These are phyloP conservation scores for Clarireedia sp. DNA, from an alignment of 2,329 filamentous ascomycete species.

Conservation along the genomic window DNA sequence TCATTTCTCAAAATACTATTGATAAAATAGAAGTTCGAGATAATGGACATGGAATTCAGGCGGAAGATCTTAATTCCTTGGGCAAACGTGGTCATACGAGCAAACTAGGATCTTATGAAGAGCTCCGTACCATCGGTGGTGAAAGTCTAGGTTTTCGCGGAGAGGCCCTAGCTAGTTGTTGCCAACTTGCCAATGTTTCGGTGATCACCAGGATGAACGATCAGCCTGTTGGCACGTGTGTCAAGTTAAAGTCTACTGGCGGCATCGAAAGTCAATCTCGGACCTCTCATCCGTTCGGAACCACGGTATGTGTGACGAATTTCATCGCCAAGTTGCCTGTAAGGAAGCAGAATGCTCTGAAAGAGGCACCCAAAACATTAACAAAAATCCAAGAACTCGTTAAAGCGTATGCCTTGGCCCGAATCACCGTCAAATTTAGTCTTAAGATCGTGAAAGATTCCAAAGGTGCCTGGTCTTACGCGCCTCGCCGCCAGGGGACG, in stretches of 20 bases:
- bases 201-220: conserved; percentile 56
- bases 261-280: conserved; percentile 34
- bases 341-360: conserved; percentile 49
- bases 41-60: conserved; percentile 63
- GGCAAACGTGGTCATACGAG: conserved; percentile 66
- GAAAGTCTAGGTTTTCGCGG: conserved; percentile 68
- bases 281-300: conserved; percentile 54
- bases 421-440: conserved; percentile 52
- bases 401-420: conserved; percentile 57
- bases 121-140: conserved; percentile 49
- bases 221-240: conserved; percentile 48
- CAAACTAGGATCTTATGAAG: conserved; percentile 59
- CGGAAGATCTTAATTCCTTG: conserved; percentile 52
- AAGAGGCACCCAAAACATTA: conserved; percentile 49
- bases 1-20: conserved; percentile 57
- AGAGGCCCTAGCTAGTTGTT: conserved; percentile 61
- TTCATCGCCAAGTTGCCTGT: conserved; percentile 57
- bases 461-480: conserved; percentile 53
- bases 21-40: conserved; percentile 64
- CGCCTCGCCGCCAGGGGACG: conserved; percentile 42
- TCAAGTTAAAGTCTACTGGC: conserved; percentile 36
- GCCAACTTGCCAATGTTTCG: conserved; percentile 49
- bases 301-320: conserved; percentile 52
- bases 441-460: conserved; percentile 49
- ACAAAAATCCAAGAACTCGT: conserved; percentile 52